These are phyloP conservation scores for Infundibulicybe gibba DNA, from an alignment of 768 basidiomycete genomes.

Conservation along the genomic window DNA sequence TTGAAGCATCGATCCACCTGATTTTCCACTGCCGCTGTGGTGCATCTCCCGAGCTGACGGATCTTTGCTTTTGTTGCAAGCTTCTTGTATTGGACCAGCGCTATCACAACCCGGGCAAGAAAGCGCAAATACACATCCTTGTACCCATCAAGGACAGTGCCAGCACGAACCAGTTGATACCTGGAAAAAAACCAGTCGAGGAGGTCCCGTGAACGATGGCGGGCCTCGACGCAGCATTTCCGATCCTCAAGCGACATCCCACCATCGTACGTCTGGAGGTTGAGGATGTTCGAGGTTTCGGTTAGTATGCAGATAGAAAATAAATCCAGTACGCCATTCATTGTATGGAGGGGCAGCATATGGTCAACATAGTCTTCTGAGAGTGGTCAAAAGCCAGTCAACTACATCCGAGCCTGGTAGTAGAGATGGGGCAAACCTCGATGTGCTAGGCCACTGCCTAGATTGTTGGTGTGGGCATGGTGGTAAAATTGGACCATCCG, in stretches of 20 bases:
- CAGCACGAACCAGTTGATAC: slow-evolving; percentile 8
- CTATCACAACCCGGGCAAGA: background rate
- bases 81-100: background rate
- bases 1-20: background rate
- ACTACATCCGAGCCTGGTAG: no score
- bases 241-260: background rate
- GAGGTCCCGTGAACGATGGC: background rate
- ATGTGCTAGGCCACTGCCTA: no score
- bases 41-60: background rate
- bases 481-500: slow-evolving; percentile 9
- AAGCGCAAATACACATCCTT: background rate
- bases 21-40: background rate
- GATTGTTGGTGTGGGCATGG: background rate
- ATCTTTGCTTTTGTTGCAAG: background rate
- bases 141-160: background rate
- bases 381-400: background rate
- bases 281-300: slow-evolving; percentile 1
- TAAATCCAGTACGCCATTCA: background rate
- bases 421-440: no score
- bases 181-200: slow-evolving; percentile 1
- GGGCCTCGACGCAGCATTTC: background rate
- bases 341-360: background rate
- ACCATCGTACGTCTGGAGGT: background rate
- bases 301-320: background rate
- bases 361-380: background rate